phyloP scores from a whole-genome alignment of 345 rosid species.

The Nasturtium officinale region DNA sequence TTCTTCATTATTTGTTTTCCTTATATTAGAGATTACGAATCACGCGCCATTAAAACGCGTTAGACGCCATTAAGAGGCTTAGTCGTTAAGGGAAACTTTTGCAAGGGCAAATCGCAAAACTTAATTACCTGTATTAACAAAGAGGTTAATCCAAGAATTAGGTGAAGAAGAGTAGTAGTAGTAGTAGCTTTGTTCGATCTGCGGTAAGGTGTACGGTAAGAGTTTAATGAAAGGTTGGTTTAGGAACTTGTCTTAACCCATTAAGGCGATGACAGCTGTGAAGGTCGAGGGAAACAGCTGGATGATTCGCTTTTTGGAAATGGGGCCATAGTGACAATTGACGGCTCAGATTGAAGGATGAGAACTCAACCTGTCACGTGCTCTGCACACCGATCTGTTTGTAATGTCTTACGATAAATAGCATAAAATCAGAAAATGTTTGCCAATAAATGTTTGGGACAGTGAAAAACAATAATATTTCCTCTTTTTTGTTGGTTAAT shows the following conservation, averaged over 20 bases:
- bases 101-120: constrained; percentile 8
- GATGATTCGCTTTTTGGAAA: constrained; percentile 22
- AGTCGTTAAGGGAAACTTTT: constrained; percentile 40
- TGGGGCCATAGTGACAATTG: background rate
- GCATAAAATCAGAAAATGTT: constrained; percentile 26
- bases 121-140: constrained; percentile 24
- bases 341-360: constrained; percentile 39
- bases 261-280: constrained; percentile 41
- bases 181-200: background rate
- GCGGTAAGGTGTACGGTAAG: constrained; percentile 18
- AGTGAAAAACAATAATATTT: background rate
- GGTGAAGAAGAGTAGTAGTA: constrained; percentile 6
- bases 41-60: constrained; percentile 36
- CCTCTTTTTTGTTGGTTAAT: background rate
- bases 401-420: constrained; percentile 1
- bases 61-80: constrained; percentile 21
- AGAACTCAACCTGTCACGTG: constrained; percentile 41
- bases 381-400: constrained; percentile 34
- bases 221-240: constrained; percentile 26
- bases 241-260: constrained; percentile 39
- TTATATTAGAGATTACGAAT: background rate
- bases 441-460: constrained; percentile 15
- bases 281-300: constrained; percentile 41
- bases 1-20: constrained; percentile 40
- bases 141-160: background rate